Conservation (phyloP, 805 yeast genomes). For the Teunomyces kruisii region DNA sequence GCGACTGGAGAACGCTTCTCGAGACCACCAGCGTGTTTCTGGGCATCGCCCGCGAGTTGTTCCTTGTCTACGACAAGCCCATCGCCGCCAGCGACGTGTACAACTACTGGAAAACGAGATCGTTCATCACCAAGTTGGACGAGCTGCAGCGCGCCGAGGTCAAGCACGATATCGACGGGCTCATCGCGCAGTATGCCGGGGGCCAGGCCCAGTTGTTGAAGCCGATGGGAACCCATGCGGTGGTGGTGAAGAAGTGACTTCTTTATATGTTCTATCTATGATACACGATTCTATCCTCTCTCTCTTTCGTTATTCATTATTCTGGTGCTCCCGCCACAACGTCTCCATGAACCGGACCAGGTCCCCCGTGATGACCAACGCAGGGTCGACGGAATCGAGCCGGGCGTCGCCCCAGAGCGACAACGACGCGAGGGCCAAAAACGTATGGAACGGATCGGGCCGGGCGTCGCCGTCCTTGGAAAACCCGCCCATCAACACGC, state of each 20-base stretch:
- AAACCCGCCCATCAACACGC: slow-evolving; percentile 71
- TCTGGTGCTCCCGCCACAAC: too few species aligned
- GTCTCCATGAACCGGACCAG: slow-evolving; percentile 3
- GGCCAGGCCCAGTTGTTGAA: slow-evolving; percentile 6
- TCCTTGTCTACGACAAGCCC: slow-evolving; percentile 25
- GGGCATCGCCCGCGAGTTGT: slow-evolving; percentile 32
- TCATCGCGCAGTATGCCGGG: slow-evolving; percentile 17
- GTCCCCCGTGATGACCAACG: slow-evolving; percentile 4
- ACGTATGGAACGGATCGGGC: slow-evolving; percentile 73
- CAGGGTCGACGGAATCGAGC: slow-evolving; percentile 6
- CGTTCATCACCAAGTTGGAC: slow-evolving; percentile 49
- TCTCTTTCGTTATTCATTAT: not conserved
- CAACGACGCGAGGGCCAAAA: slow-evolving; percentile 57
- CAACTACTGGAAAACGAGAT: slow-evolving; percentile 54
- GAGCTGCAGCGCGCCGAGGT: slow-evolving; percentile 35
- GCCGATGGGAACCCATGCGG: slow-evolving; percentile 15
- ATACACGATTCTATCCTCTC: not conserved
- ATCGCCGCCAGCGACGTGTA: slow-evolving; percentile 38
- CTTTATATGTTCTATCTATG: too few species aligned
- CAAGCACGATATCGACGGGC: slow-evolving; percentile 27
- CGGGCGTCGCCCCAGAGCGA: slow-evolving; percentile 23
- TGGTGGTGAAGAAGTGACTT: slow-evolving; percentile 3
- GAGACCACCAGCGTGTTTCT: slow-evolving; percentile 31
- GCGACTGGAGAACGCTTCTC: slow-evolving; percentile 46
- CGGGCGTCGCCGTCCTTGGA: slow-evolving; percentile 60